Evolutionary conservation across 163 green algal species (phyloP), one percentile per base, ranked within the genome.

Genomic region (Prototheca stagnorum): DNA sequence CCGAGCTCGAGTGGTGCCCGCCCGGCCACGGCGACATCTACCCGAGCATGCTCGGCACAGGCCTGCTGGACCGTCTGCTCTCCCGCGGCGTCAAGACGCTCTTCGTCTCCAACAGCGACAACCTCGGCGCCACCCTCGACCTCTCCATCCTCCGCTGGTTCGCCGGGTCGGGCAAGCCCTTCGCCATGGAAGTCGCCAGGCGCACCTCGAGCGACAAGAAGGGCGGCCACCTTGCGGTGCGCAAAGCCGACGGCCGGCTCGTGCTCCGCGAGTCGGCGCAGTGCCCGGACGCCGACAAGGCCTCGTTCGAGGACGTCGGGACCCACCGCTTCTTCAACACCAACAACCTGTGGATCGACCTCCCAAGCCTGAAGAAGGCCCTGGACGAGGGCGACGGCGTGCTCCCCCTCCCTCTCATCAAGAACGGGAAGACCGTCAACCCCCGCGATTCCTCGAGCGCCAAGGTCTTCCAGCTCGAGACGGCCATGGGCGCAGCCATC

Each of bases 341-440:
- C 48, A 95, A 95, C 76, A 95, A 95, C 74, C 59, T 95, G 54
- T 95, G 80, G 79, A 62, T 91, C 14, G 81, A 87, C 62, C 64
- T 89, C 42, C 43, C 55, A 21, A 59, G 62, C 36, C 68, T 88
- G 23, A 78, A 87, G 64, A 44, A 62, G 15, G 63, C 67, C 3
- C 57, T 93, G 34, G 59, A 77, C 1, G 53, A 50, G 31, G 69
- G 22, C 35, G 61, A 52, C 29, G 83, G 80, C n/a, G 61, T 78
- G 24, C 68, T 94, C 52, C 35, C 54, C 19, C 73, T 94, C 59
- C 83, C 84, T 12, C 72, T 93, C 5, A 94, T 94, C 67, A 89
- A 91, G 60, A 94, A 94, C 79, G 91, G 85, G 48, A 94, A 94
- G 72, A 93, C 84, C 16, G 74, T 94, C 47, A 88, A 93, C 74